Evolutionary conservation across 495 filamentous ascomycete genomes (phyloP).

Genomic region (Amphirosellinia nigrospora): DNA sequence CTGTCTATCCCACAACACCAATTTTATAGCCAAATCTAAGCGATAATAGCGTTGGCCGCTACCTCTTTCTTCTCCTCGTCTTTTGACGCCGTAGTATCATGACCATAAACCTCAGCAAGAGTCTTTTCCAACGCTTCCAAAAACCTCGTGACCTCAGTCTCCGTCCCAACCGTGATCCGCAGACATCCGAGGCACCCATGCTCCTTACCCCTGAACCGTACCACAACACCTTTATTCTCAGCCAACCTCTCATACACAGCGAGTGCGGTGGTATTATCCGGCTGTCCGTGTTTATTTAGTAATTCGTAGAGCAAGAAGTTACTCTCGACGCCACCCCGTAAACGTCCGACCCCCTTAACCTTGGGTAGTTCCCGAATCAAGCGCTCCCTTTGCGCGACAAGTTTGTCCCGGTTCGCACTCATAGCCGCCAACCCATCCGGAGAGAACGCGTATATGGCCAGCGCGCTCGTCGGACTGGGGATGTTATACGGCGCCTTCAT

Average conservation of each 20-base stretch:
- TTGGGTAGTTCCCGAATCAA: conserved; percentile 73
- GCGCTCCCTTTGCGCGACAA: conserved; percentile 78
- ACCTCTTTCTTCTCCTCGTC: conserved; percentile 44
- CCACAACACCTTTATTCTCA: conserved; percentile 87
- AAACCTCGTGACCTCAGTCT: conserved; percentile 79
- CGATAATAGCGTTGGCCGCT: conserved; percentile 42
- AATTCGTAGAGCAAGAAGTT: conserved; percentile 95
- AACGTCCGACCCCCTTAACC: conserved; percentile 78
- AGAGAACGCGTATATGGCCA: conserved; percentile 75
- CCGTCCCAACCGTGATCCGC: conserved; percentile 90
- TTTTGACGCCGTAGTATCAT: conserved; percentile 23
- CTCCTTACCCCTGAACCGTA: conserved; percentile 92
- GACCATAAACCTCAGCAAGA: conserved; percentile 59
- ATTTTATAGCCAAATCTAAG: conserved; percentile 27
- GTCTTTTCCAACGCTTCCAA: conserved; percentile 69
- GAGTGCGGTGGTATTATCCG: conserved; percentile 78
- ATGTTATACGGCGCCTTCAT: conserved; percentile 97
- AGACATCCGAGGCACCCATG: conserved; percentile 86
- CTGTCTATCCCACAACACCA: conserved; percentile 10
- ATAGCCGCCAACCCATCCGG: conserved; percentile 71
- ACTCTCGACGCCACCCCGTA: conserved; percentile 77
- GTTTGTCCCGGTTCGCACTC: conserved; percentile 66
- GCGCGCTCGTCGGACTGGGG: conserved; percentile 79
- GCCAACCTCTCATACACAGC: conserved; percentile 83
- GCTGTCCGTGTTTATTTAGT: conserved; percentile 70